Percentiles rank a stretch among this genome's conserved stretches.
Conservation (phyloP, 768 basidiomycete genomes). For the Pisolithus tinctorius region DNA sequence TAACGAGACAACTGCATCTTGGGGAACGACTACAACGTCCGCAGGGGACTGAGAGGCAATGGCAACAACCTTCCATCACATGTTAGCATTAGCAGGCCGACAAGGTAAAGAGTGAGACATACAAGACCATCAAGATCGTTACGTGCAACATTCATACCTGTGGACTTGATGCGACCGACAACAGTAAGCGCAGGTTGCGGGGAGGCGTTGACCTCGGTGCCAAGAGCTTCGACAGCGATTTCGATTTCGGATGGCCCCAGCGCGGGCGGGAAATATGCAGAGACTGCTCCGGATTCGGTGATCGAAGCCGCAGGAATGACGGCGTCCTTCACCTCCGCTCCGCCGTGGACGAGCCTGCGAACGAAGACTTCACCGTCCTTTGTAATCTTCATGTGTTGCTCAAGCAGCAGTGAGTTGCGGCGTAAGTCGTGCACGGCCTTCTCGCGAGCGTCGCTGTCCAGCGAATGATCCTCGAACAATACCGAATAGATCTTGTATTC, state of each 20-base stretch:
- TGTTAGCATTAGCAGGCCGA: neutral
- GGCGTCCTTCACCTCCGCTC: conserved; percentile 13
- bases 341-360: conserved; percentile 23
- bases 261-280: conserved; percentile 15
- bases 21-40: conserved; percentile 1
- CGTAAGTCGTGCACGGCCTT: conserved; percentile 20
- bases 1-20: conserved; percentile 7
- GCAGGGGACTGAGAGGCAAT: conserved; percentile 9
- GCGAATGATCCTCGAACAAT: conserved; percentile 24
- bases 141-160: conserved; percentile 3
- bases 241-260: conserved; percentile 15
- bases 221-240: conserved; percentile 12
- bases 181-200: conserved; percentile 11
- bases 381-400: conserved; percentile 24
- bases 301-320: conserved; percentile 9
- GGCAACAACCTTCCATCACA: conserved; percentile 11
- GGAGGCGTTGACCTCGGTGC: conserved; percentile 2
- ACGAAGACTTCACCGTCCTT: conserved; percentile 21
- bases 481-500: conserved; percentile 23
- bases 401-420: conserved; percentile 19
- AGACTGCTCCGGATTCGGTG: conserved; percentile 8
- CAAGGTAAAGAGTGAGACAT: neutral
- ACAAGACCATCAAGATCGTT: conserved; percentile 9
- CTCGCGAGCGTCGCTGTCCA: conserved; percentile 17
- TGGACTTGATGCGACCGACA: conserved; percentile 14